A percentile compares a stretch with the other conserved stretches of the same genome.
Conservation (phyloP, 2,329 filamentous ascomycete genomes). For the Claviceps quebecensis region DNA sequence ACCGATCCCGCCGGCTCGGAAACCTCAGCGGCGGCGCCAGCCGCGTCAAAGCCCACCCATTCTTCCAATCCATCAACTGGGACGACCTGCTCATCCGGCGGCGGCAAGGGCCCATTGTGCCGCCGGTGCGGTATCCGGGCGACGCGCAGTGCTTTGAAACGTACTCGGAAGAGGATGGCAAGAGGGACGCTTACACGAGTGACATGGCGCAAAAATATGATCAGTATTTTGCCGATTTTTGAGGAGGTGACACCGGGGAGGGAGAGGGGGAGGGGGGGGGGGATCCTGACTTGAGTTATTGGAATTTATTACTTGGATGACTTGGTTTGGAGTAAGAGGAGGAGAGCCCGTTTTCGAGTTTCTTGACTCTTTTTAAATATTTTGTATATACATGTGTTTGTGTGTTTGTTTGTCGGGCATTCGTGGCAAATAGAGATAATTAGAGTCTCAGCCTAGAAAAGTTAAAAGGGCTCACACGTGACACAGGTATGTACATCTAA, state of each 20-base stretch:
- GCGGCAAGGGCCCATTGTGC: conserved; percentile 56
- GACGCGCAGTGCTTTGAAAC: conserved; percentile 73
- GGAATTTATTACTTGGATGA: no score
- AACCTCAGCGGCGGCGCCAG: conserved; percentile 63
- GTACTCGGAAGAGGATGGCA: conserved; percentile 63
- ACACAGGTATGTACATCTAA: no score
- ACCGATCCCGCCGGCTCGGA: conserved; percentile 63
- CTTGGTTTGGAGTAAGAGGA: no score
- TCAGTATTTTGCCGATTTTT: conserved; percentile 58
- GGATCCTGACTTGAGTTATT: no score
- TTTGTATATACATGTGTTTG: no score
- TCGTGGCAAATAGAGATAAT: no score
- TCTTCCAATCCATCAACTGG: conserved; percentile 64
- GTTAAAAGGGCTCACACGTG: no score
- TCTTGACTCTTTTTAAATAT: no score
- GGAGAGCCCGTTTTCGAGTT: no score
- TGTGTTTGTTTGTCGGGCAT: no score
- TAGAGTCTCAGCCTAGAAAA: no score
- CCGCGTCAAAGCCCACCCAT: conserved; percentile 61
- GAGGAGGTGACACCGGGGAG: conserved; percentile 6
- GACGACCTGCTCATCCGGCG: conserved; percentile 52
- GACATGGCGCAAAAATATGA: conserved; percentile 59
- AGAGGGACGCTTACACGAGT: conserved; percentile 51
- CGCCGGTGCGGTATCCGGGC: conserved; percentile 56
- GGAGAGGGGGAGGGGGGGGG: no score